phyloP scores from a whole-genome alignment of 2,329 filamentous ascomycete species.

The Cryphonectria carpinicola region DNA sequence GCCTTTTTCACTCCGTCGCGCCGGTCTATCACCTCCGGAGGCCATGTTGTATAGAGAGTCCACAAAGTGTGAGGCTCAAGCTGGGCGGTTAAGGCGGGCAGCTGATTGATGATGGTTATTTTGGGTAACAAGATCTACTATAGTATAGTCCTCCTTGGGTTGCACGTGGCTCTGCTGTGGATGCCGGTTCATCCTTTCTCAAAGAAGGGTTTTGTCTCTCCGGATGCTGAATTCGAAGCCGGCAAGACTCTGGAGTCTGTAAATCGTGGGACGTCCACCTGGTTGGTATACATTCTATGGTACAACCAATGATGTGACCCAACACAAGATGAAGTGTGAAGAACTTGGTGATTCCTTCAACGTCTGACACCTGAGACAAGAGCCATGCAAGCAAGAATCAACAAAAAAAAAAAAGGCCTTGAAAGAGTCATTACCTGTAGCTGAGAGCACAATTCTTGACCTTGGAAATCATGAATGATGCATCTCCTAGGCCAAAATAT shows the following conservation, averaged over 20 bases:
- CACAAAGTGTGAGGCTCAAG: constrained; percentile 8
- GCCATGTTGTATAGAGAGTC: not conserved
- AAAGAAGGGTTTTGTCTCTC: not conserved
- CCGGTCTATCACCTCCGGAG: not conserved
- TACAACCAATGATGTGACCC: not conserved
- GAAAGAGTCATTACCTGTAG: not conserved
- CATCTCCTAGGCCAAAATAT: not conserved
- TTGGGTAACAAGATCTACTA: constrained; percentile 19
- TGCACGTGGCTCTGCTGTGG: not conserved
- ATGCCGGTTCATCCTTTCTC: not conserved
- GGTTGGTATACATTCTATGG: not conserved
- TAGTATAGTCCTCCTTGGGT: not conserved
- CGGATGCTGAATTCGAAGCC: not conserved
- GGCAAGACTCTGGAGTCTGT: not conserved
- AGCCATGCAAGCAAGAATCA: not conserved
- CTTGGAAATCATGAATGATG: not conserved
- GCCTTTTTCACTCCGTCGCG: not conserved
- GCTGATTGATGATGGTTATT: constrained; percentile 3
- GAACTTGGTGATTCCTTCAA: not conserved
- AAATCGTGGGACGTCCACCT: not conserved
- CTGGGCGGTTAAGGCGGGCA: not conserved
- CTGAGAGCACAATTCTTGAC: not conserved
- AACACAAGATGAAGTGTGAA: not conserved
- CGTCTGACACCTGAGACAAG: not conserved
- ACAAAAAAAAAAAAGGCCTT: not conserved